Base-by-base conservation (phyloP, 192 early-diverging fungal species). In the Backusella luteola region DNA sequence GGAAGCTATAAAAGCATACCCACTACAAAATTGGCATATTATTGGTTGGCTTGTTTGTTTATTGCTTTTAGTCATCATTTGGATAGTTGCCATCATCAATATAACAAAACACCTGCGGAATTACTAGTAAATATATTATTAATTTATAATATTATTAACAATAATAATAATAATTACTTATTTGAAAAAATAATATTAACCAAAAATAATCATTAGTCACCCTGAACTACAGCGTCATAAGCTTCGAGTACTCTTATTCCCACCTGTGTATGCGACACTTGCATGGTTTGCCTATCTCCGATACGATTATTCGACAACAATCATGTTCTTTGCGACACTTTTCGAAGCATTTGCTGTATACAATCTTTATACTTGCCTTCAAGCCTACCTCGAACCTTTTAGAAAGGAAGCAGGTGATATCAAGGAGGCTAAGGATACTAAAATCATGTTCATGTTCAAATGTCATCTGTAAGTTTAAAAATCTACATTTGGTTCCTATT, bases 331-430 rank as follows among this genome's bases (percentile, higher is more conserved):
- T 36, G 81, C 78, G 1, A 73, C 72, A 14, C 26, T 83, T 15
- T 83, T 83, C 41, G 81, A 79, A 69, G 67, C 81, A 19, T 77
- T 83, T 73, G 81, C 81, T 5, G 81, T 83, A 41, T 83, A 71
- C 49, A 83, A 83, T 59, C 67, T 83, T 14, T 83, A 77, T 73
- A 66, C 68, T 5, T 74, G 74, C 0, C 38, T 83, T 26, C 77
- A 83, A 74, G 69, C 81, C 19, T 79, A 77, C 68, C 67, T 83
- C 23, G 41, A 66, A 6, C 81, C 81, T 38, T 83, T 71, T 41
- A 69, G 78, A 69, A 49, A 71, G 6, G 81, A 83, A 72, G 75
- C 74, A 15, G 66, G 36, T 41, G 71, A 66, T 11, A 19, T n/a
- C 0, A 83, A 83, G 41, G 75, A 79, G 46, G n/a, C 41, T 2